Evolutionary conservation across 495 filamentous ascomycete genomes (phyloP).

Genomic region (Penicillium egyptiacum): DNA sequence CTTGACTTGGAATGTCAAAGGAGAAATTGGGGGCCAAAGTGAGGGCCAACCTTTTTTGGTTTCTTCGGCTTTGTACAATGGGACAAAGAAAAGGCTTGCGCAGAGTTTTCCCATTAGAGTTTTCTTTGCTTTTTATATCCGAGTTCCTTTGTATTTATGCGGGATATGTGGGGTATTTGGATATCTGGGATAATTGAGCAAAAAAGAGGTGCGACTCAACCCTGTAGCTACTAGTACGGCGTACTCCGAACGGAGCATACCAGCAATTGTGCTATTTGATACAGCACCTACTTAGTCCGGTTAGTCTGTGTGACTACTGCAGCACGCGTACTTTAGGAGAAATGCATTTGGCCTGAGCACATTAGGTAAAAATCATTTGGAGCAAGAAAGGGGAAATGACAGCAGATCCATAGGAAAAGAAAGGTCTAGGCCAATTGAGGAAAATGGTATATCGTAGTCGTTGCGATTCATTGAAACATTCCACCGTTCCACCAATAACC

Average conservation of each 20-base stretch:
- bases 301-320: not conserved
- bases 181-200: too few relatives aligned
- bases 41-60: not conserved
- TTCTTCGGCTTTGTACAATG: not conserved
- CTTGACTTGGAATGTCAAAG: not conserved
- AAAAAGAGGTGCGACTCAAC: not conserved
- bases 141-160: not conserved
- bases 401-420: not conserved
- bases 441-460: conserved; percentile 2
- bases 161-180: not conserved
- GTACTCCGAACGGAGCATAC: not conserved
- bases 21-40: not conserved
- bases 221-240: not conserved
- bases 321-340: not conserved
- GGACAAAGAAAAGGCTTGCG: not conserved
- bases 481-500: not conserved
- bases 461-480: conserved; percentile 6
- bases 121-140: not conserved
- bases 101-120: not conserved
- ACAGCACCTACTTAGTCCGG: not conserved
- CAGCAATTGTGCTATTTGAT: not conserved
- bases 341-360: not conserved
- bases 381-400: not conserved
- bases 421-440: not conserved
- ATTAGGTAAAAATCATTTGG: not conserved